A percentile compares a stretch with the other conserved stretches of the same genome.
Evolutionary conservation across 192 early-diverging fungal genomes (phyloP).

Genomic region (Paraglomus brasilianum): DNA sequence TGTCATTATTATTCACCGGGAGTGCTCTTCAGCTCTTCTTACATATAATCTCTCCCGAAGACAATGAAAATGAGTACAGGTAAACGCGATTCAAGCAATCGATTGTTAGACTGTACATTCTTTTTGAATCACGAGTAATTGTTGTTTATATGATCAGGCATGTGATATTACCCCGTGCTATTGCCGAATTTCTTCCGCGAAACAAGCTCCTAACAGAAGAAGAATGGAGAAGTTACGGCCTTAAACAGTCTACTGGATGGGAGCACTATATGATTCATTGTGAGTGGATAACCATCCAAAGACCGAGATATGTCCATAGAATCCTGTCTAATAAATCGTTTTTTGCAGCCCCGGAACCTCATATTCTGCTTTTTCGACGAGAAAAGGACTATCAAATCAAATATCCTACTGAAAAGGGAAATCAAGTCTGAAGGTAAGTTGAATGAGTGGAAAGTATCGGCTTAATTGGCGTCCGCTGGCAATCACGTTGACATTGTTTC

Average conservation of each 20-base stretch:
- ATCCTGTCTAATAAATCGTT: not conserved
- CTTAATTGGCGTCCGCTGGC: too few relatives aligned
- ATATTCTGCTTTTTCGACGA: slow-evolving; percentile 49
- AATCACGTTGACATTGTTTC: too few relatives aligned
- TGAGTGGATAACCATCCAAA: slow-evolving; percentile 14
- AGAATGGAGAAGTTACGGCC: slow-evolving; percentile 46
- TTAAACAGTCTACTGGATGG: slow-evolving; percentile 52
- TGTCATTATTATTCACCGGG: too few relatives aligned
- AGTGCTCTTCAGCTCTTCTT: too few relatives aligned
- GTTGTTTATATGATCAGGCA: slow-evolving; percentile 34
- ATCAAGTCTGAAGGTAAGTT: too few relatives aligned
- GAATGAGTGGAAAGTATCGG: too few relatives aligned
- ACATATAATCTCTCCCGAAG: too few relatives aligned
- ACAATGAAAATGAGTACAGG: too few relatives aligned
- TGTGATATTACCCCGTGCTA: slow-evolving; percentile 44
- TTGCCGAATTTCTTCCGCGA: slow-evolving; percentile 40
- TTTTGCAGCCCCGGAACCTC: slow-evolving; percentile 48
- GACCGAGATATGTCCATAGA: not conserved
- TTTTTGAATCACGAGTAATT: too few relatives aligned
- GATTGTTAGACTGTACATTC: not conserved
- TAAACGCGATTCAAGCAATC: too few relatives aligned
- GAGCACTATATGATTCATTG: slow-evolving; percentile 55
- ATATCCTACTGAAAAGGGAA: slow-evolving; percentile 19
- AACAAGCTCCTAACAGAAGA: slow-evolving; percentile 40
- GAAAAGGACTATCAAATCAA: slow-evolving; percentile 48